Evolutionary conservation across 345 rosid genomes (phyloP).

Genomic region (Citrus hindsii): DNA sequence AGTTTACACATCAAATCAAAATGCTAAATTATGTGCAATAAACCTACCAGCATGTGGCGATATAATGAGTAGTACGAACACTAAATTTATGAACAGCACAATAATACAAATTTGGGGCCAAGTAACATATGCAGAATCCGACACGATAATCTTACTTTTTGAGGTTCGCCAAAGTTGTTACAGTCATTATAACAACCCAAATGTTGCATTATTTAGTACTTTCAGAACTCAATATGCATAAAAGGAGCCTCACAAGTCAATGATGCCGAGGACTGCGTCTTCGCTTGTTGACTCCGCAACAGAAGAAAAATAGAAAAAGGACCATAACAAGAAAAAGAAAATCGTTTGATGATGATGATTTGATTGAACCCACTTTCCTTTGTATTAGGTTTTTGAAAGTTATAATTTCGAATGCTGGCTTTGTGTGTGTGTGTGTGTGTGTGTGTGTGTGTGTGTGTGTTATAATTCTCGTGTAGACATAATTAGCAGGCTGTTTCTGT

Average conservation of each 20-base stretch:
- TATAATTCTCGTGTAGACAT: constrained; percentile 21
- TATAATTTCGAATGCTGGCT: background rate
- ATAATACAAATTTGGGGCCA: constrained; percentile 16
- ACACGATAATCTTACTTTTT: constrained; percentile 38
- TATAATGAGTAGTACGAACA: constrained; percentile 21
- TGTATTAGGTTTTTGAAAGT: background rate
- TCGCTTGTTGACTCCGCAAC: constrained; percentile 67
- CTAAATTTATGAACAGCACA: constrained; percentile 10
- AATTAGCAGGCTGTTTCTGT: constrained; percentile 22
- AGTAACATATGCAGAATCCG: constrained; percentile 20
- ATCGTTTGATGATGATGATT: background rate
- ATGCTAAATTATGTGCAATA: constrained; percentile 1
- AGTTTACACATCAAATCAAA: constrained; percentile 10
- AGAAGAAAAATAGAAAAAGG: constrained; percentile 13
- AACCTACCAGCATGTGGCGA: constrained; percentile 37
- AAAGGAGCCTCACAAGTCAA: constrained; percentile 29
- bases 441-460: no score
- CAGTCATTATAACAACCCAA: constrained; percentile 33
- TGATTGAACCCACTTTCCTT: constrained; percentile 16
- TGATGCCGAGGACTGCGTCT: constrained; percentile 32
- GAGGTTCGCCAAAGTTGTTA: constrained; percentile 29
- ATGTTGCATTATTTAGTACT: constrained; percentile 43
- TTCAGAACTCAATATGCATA: constrained; percentile 13
- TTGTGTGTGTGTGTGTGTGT: no score
- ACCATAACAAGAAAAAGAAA: background rate